Evolutionary conservation across 306 rosid genomes (phyloP).

Genomic region (Begonia fuchsioides): DNA sequence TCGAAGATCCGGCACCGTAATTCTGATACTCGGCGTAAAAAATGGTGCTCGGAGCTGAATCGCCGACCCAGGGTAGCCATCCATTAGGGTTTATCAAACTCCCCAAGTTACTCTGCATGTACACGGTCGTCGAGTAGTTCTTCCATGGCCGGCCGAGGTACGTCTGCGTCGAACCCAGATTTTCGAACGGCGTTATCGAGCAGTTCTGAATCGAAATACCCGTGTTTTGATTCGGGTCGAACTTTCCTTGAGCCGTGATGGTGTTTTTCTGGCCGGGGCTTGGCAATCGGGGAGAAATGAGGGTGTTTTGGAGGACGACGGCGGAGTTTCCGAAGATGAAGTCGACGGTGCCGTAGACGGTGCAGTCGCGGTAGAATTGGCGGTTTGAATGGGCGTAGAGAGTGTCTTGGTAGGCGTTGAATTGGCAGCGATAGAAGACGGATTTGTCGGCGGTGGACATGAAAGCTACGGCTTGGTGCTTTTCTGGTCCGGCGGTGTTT

Average conservation of each 20-base stretch:
- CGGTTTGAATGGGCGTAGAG: too few relatives aligned
- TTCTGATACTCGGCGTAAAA: conserved; percentile 5
- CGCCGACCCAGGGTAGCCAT: conserved; percentile 8
- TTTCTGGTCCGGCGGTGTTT: too few relatives aligned
- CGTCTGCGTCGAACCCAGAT: conserved; percentile 1
- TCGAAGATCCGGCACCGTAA: conserved; percentile 1
- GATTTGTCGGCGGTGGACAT: too few relatives aligned
- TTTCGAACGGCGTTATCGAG: neutral
- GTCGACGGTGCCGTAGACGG: neutral
- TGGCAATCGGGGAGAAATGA: neutral
- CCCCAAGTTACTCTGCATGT: conserved; percentile 2
- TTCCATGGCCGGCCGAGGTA: conserved; percentile 13
- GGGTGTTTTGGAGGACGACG: too few relatives aligned
- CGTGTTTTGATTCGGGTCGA: too few relatives aligned
- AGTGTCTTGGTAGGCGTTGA: too few relatives aligned
- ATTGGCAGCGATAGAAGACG: too few relatives aligned
- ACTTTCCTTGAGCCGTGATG: too few relatives aligned
- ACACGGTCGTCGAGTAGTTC: conserved; percentile 5
- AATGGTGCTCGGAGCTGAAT: neutral
- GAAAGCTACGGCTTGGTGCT: too few relatives aligned
- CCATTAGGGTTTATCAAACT: conserved; percentile 7
- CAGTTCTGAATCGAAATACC: neutral
- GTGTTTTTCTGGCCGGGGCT: too few relatives aligned
- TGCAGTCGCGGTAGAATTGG: too few relatives aligned
- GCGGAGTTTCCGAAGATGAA: conserved; percentile 6